phyloP scores from a whole-genome alignment of 1,284 basidiomycete genomes.

The Rhodotorula sp. region DNA sequence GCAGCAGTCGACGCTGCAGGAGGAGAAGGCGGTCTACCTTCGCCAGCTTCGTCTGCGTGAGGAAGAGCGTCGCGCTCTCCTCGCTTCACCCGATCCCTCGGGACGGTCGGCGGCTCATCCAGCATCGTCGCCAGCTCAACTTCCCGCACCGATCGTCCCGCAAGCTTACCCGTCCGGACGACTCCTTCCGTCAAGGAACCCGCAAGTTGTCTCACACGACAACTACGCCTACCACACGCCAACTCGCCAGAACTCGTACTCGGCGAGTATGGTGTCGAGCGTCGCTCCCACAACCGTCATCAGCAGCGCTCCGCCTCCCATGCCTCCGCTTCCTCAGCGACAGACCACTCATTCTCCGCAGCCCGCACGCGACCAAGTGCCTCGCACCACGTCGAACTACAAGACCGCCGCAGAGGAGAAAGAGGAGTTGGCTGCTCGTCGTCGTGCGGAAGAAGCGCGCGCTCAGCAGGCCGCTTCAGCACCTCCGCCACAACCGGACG shows the following conservation, averaged over 20 bases:
- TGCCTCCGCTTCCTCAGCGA: not conserved
- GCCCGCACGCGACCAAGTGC: too few relatives aligned
- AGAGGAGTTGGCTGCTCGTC: slow-evolving; percentile 3
- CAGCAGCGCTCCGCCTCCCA: not conserved
- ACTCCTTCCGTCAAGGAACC: too few relatives aligned
- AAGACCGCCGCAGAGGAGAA: slow-evolving; percentile 27
- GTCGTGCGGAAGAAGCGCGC: slow-evolving; percentile 8
- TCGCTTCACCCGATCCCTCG: slow-evolving; percentile 2
- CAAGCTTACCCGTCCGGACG: too few relatives aligned
- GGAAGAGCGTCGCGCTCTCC: not conserved
- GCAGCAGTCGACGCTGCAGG: slow-evolving; percentile 1
- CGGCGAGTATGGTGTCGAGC: not conserved
- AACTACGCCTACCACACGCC: not conserved
- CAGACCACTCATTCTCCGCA: not conserved
- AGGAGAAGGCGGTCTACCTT: slow-evolving; percentile 33
- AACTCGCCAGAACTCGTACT: not conserved
- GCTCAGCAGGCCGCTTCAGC: not conserved
- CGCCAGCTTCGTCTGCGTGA: slow-evolving; percentile 18
- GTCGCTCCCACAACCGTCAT: not conserved
- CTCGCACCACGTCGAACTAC: slow-evolving; percentile 8
- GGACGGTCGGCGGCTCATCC: too few relatives aligned
- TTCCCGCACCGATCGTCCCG: not conserved
- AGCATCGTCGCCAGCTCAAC: not conserved
- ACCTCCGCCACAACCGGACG: not conserved
- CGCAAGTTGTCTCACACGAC: not conserved